These are phyloP conservation scores for Yamadazyma dendronema DNA, from an alignment of 1,139 yeast genomes.

Conservation along the genomic window DNA sequence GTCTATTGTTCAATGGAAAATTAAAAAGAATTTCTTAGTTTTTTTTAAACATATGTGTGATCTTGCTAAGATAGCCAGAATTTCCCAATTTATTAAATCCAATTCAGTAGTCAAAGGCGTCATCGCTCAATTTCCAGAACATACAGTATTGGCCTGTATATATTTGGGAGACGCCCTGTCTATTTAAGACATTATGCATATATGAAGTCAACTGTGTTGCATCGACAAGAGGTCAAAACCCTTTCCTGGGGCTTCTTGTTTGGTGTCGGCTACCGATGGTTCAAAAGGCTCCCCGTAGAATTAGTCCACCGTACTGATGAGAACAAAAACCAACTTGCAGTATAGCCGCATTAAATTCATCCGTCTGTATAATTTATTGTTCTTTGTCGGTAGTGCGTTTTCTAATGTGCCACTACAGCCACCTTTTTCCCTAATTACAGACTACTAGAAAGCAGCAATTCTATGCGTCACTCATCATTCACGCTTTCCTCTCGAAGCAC, in stretches of 20 bases:
- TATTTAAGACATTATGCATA: not conserved
- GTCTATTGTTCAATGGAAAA: not conserved
- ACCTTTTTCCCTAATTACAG: too few relatives aligned
- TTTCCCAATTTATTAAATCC: not conserved
- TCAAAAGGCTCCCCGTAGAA: not conserved
- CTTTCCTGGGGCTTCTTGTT: not conserved
- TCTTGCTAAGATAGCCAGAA: not conserved
- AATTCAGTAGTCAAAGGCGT: constrained; percentile 1
- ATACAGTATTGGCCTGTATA: not conserved
- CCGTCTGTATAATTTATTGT: too few relatives aligned
- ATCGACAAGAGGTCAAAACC: not conserved
- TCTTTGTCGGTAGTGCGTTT: too few relatives aligned
- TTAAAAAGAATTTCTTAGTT: not conserved
- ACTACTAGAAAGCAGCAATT: too few relatives aligned
- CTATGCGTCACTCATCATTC: too few relatives aligned
- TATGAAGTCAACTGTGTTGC: not conserved
- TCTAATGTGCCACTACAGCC: too few relatives aligned
- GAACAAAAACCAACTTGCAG: too few relatives aligned
- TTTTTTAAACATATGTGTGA: not conserved
- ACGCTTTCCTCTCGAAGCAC: too few relatives aligned
- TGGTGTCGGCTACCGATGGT: not conserved
- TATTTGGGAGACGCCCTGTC: too few relatives aligned
- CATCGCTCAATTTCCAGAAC: constrained; percentile 1
- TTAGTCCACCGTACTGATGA: too few relatives aligned
- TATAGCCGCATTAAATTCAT: too few relatives aligned